Evolutionary conservation across 164 flowering plant genomes (phyloP), one percentile per base, ranked within the genome.

Genomic region (Magnolia kwangsiensis): DNA sequence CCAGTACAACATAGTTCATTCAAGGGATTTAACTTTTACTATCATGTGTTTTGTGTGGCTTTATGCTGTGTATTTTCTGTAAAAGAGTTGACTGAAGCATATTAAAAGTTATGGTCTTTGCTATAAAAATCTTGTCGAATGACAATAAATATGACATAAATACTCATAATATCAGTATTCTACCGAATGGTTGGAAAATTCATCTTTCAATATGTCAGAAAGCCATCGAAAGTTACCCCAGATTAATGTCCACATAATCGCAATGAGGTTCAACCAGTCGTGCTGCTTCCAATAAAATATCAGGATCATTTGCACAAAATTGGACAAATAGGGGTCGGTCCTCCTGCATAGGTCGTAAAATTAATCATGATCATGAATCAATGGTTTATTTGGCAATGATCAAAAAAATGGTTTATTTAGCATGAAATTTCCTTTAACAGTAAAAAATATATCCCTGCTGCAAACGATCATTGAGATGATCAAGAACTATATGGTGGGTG

Each of bases 261-360:
- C 97, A 94, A 77, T 82, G 87, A 72, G 90, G 88, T 74, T 89
- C 96, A 67, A 94, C 97, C 74, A 83, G 78, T 59, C 75, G 78
- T 20, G 99, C 97, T 49, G 98, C 97, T 82, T 92, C 92, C 68
- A 90, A 77, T 70, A 96, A 82, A 63, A 75, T 78, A 67, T 90
- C 89, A 1, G 99, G 99, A 86, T 96, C 95, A 83, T 96, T 96
- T 18, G 97, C 99, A 85, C 99, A 94, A 77, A 94, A 96, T 73
- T 96, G 99, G 61, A 91, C 97, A 83, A 96, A 94, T 45, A 96
- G 80, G 2, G 99, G 98, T n/a, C 99, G 90, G 72, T 96, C 99
- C 83, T 94, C 99, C 99, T 94, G 89, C 84, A 89, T 59, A 65
- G 14, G 27, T 58, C 69, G 29, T 68, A 37, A 29, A 67, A 68